phyloP scores from a whole-genome alignment of 2,329 filamentous ascomycete genomes.

The Knufia fluminis region DNA sequence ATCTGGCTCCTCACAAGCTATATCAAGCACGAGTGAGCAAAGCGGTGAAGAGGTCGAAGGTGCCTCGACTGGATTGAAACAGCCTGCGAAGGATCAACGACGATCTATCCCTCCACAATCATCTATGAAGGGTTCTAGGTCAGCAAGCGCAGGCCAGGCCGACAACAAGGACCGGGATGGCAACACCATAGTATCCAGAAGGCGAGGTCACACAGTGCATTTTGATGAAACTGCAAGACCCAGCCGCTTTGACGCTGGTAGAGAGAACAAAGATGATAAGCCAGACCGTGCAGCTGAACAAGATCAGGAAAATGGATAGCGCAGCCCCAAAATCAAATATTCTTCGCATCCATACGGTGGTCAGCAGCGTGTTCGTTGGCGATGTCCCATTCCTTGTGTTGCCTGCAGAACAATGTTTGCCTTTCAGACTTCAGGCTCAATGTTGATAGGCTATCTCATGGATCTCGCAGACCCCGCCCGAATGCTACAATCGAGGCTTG shows the following conservation, averaged over 20 bases:
- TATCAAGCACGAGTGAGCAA: conserved; percentile 10
- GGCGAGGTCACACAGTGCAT: conserved; percentile 7
- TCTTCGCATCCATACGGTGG: too few relatives aligned
- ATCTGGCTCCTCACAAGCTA: conserved; percentile 17
- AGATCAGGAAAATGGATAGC: neutral
- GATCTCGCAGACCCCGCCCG: neutral
- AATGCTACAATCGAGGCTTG: neutral
- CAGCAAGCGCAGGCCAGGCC: neutral
- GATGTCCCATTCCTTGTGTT: too few relatives aligned
- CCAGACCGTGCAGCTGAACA: conserved; percentile 14
- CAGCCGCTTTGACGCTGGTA: conserved; percentile 5
- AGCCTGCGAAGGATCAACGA: neutral
- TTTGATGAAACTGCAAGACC: neutral
- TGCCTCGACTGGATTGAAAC: neutral
- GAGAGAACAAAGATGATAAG: conserved; percentile 21
- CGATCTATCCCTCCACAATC: conserved; percentile 1
- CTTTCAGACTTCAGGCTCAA: neutral
- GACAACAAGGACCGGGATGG: neutral
- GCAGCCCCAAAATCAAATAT: neutral
- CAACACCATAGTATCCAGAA: neutral
- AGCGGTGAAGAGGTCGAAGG: neutral
- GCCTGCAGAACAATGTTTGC: neutral
- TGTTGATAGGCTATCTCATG: neutral
- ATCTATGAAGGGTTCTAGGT: conserved; percentile 3
- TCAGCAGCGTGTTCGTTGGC: too few relatives aligned